phyloP scores from a whole-genome alignment of 2,329 filamentous ascomycete genomes.

The Fusarium oligoseptatum region DNA sequence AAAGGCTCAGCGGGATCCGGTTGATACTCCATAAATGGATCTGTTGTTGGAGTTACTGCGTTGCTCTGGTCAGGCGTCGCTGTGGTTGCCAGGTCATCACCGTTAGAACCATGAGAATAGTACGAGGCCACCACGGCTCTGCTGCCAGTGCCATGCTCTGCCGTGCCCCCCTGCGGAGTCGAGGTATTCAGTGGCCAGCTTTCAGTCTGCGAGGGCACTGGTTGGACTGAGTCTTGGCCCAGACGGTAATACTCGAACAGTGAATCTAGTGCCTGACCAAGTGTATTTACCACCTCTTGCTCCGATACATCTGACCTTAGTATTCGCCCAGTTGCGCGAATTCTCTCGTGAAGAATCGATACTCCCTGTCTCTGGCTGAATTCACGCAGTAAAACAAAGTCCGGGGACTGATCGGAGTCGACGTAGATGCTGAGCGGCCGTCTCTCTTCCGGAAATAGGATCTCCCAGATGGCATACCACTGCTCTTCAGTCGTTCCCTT shows the following conservation, averaged over 20 bases:
- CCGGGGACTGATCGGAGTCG: not conserved
- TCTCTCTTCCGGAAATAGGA: not conserved
- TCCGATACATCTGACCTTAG: not conserved
- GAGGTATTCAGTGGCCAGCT: too few relatives aligned
- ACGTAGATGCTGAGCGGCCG: not conserved
- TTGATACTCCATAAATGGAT: too few relatives aligned
- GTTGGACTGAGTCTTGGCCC: not conserved
- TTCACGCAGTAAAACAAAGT: not conserved
- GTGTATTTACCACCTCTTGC: not conserved
- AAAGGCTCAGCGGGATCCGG: too few relatives aligned
- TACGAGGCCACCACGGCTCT: not conserved
- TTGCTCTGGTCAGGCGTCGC: not conserved
- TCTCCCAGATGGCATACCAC: conserved; percentile 9
- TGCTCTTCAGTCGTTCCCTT: not conserved
- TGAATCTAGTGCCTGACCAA: not conserved
- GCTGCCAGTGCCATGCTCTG: not conserved
- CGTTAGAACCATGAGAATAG: not conserved
- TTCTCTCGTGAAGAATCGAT: not conserved
- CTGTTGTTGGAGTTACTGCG: too few relatives aligned
- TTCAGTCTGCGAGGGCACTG: not conserved
- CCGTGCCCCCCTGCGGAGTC: too few relatives aligned
- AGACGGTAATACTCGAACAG: not conserved
- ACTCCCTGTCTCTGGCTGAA: not conserved
- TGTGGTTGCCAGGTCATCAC: not conserved
- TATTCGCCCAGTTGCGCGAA: not conserved